Conservation (phyloP, 2,329 filamentous ascomycete species). For the Xylaria sp. region DNA sequence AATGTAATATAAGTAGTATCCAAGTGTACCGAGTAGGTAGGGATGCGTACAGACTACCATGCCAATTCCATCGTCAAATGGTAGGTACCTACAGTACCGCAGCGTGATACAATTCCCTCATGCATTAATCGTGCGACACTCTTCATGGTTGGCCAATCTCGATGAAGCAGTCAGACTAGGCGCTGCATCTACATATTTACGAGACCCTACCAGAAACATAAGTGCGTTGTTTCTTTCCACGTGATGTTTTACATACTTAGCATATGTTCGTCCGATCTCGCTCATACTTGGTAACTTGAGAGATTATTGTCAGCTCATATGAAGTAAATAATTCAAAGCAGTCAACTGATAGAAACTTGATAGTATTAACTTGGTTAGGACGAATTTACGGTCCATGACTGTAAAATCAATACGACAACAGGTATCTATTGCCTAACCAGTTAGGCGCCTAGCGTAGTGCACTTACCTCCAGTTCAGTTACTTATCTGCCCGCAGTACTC, state of each 20-base stretch:
- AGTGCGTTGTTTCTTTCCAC: conserved; percentile 30
- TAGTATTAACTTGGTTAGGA: no score
- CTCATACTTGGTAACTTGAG: neutral
- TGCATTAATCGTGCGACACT: conserved; percentile 32
- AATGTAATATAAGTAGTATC: neutral
- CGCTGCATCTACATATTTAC: conserved; percentile 6
- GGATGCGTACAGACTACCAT: neutral
- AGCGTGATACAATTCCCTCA: conserved; percentile 37
- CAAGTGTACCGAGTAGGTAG: neutral
- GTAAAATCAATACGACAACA: no score
- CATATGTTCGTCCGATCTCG: conserved; percentile 8
- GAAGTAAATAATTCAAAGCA: neutral
- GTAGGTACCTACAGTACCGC: conserved; percentile 6
- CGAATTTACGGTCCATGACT: neutral
- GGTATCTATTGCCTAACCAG: no score
- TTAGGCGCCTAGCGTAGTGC: no score
- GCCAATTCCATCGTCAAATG: conserved; percentile 7
- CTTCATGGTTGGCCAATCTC: conserved; percentile 22
- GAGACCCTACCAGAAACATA: conserved; percentile 16
- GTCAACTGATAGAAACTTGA: neutral
- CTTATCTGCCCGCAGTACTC: neutral
- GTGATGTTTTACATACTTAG: conserved; percentile 5
- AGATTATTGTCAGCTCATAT: neutral
- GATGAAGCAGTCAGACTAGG: conserved; percentile 25
- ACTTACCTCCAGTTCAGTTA: neutral